phyloP scores from a whole-genome alignment of 2,329 filamentous ascomycete genomes.

The Davidsoniella neocaledoniae region DNA sequence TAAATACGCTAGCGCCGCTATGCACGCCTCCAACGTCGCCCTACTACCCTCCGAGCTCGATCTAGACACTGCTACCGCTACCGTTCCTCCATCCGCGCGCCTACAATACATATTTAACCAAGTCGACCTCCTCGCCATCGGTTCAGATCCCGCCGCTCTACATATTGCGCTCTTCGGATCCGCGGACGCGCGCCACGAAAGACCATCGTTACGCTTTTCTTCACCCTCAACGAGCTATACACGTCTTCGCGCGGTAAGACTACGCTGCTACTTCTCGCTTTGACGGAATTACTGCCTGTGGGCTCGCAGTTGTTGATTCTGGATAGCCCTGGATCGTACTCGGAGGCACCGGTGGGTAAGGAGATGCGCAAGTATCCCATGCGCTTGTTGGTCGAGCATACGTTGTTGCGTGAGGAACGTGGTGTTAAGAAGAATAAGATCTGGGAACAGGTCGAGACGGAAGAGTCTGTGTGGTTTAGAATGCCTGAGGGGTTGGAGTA shows the following conservation, averaged over 20 bases:
- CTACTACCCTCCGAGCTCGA: slow-evolving; percentile 22
- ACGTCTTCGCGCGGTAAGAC: slow-evolving; percentile 54
- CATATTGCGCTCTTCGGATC: slow-evolving; percentile 20
- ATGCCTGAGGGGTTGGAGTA: slow-evolving; percentile 52
- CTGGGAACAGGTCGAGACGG: slow-evolving; percentile 61
- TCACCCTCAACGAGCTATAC: slow-evolving; percentile 93
- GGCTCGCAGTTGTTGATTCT: slow-evolving; percentile 66
- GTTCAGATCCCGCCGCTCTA: slow-evolving; percentile 12
- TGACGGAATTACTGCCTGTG: slow-evolving; percentile 40
- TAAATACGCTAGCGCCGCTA: slow-evolving; percentile 33
- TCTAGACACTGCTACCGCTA: slow-evolving; percentile 23
- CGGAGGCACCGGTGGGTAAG: slow-evolving; percentile 55
- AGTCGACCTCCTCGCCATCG: slow-evolving; percentile 25
- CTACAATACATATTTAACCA: slow-evolving; percentile 23
- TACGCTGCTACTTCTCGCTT: slow-evolving; percentile 54
- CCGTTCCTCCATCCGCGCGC: slow-evolving; percentile 19
- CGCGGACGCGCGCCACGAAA: slow-evolving; percentile 18
- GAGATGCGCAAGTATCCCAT: slow-evolving; percentile 63
- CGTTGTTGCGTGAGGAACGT: slow-evolving; percentile 27
- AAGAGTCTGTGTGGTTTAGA: slow-evolving; percentile 77
- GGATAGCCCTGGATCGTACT: slow-evolving; percentile 88
- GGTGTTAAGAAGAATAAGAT: slow-evolving; percentile 16
- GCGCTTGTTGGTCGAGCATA: slow-evolving; percentile 81
- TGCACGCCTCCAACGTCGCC: slow-evolving; percentile 27
- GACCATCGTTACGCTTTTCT: slow-evolving; percentile 64